Conservation (phyloP, 768 basidiomycete genomes). For the Exidia glandulosa region DNA sequence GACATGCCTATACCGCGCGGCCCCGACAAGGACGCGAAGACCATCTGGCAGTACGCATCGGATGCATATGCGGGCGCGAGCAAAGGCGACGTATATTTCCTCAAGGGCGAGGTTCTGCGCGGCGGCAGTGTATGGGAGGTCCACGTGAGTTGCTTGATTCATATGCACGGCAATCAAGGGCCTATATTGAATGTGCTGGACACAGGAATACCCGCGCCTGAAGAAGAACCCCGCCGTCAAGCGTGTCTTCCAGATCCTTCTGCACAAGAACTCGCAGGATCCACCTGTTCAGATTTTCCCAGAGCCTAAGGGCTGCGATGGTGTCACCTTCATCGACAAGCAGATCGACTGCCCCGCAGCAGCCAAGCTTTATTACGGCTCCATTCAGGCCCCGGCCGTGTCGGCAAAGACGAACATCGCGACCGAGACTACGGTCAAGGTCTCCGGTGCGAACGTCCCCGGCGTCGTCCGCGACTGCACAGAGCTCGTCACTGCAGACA, state of each 20-base stretch:
- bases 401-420: neutral
- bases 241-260: neutral
- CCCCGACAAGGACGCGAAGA: neutral
- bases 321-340: neutral
- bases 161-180: neutral
- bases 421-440: neutral
- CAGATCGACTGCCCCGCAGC: neutral
- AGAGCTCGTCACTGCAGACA: neutral
- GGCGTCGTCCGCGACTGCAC: neutral
- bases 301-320: neutral
- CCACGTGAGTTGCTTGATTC: neutral
- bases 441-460: neutral
- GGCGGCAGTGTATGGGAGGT: neutral
- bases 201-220: neutral
- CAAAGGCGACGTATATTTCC: neutral
- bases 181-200: neutral
- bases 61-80: neutral
- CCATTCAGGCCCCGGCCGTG: neutral
- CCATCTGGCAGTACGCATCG: neutral
- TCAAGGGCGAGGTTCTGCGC: neutral
- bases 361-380: neutral
- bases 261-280: neutral
- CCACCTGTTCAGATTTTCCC: neutral
- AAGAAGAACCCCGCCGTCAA: neutral
- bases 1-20: neutral